Conservation (phyloP, 192 early-diverging fungal genomes). For the Linnemannia elongata region DNA sequence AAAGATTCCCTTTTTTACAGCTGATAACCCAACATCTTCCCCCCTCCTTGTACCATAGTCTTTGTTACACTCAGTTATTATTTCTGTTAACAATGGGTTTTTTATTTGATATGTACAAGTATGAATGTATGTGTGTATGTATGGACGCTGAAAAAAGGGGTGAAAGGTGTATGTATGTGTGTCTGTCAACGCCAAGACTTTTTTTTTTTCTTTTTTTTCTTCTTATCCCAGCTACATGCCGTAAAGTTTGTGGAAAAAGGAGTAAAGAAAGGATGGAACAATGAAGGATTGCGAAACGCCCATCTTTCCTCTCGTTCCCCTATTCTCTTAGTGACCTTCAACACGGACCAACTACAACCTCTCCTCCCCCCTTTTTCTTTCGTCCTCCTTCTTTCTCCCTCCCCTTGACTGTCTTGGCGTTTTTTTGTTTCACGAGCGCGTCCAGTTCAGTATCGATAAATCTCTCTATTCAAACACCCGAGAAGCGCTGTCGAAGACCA, state of each 20-base stretch:
- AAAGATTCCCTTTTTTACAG: not conserved
- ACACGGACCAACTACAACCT: not conserved
- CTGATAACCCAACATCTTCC: too few species aligned
- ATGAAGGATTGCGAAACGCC: not conserved
- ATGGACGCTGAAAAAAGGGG: not conserved
- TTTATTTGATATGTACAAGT: slow-evolving; percentile 1
- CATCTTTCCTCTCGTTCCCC: not conserved
- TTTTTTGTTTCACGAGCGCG: not conserved
- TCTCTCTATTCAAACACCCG: not conserved
- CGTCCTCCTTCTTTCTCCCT: not conserved
- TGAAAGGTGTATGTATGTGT: not conserved
- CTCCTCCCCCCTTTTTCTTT: not conserved
- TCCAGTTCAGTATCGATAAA: not conserved
- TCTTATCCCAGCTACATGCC: too few species aligned
- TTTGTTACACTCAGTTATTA: not conserved
- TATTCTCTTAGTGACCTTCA: not conserved
- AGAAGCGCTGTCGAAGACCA: slow-evolving; percentile 2
- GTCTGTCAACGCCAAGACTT: slow-evolving; percentile 4
- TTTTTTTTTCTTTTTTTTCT: slow-evolving; percentile 5
- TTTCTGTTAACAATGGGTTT: not conserved
- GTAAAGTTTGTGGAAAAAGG: not conserved
- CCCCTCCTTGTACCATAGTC: not conserved
- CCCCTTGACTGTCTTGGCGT: not conserved
- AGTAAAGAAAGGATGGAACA: not conserved
- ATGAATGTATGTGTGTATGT: not conserved